Conservation (phyloP, 1,284 basidiomycete species). For the Melampsora americana region DNA sequence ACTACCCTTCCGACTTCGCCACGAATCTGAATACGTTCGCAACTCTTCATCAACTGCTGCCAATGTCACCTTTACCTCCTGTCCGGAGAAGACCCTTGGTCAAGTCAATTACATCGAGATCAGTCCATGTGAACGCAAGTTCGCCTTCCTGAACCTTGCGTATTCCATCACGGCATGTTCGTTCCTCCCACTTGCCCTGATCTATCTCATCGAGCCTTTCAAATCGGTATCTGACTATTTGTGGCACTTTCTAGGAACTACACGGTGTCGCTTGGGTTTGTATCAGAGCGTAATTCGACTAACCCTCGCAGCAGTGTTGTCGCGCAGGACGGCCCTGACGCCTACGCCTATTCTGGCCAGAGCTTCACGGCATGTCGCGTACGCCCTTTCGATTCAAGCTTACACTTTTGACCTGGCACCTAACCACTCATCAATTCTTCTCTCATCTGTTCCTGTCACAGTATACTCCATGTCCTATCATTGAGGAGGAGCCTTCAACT, state of each 20-base stretch:
- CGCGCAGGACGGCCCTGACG: constrained; percentile 8
- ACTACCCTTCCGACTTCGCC: background rate
- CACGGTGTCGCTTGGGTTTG: constrained; percentile 30
- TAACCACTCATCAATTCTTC: background rate
- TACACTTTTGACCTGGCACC: background rate
- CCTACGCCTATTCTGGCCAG: constrained; percentile 42
- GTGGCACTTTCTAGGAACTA: constrained; percentile 25
- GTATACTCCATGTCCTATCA: constrained; percentile 38
- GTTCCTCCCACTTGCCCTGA: background rate
- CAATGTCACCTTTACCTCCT: background rate
- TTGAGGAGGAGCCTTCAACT: constrained; percentile 8
- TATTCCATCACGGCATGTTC: constrained; percentile 27
- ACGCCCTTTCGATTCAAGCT: background rate
- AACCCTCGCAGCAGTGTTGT: constrained; percentile 31
- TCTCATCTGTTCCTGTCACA: background rate
- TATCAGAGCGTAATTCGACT: constrained; percentile 3
- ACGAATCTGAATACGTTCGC: background rate
- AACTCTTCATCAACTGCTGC: background rate
- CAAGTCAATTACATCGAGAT: constrained; percentile 13
- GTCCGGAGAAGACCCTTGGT: constrained; percentile 15
- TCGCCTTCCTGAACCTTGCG: constrained; percentile 8
- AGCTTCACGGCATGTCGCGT: constrained; percentile 40
- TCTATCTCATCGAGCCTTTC: background rate
- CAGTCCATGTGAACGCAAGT: constrained; percentile 21
- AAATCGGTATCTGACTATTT: background rate